These are phyloP conservation scores for Toxicodendron radicans DNA, from an alignment of 345 rosid genomes.

Conservation along the genomic window DNA sequence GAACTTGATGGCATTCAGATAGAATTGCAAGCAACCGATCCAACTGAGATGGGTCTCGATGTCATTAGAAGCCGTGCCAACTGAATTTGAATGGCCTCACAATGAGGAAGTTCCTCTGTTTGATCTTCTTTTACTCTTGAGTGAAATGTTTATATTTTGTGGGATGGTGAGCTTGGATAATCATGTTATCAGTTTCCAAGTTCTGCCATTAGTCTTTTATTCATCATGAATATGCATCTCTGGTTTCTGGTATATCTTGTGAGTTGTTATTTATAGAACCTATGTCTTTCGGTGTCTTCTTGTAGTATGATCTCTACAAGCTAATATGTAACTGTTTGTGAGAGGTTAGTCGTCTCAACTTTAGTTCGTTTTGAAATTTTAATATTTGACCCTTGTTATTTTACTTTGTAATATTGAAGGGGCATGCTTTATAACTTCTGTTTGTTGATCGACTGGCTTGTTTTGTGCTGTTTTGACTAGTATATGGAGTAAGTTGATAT, in stretches of 20 bases:
- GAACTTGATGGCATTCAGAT: conserved; percentile 54
- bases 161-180: conserved; percentile 33
- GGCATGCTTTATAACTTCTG: conserved; percentile 17
- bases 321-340: conserved; percentile 40
- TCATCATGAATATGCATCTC: conserved; percentile 21
- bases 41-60: conserved; percentile 57
- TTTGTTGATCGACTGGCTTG: background rate
- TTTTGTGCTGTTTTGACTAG: background rate
- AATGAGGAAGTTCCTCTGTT: conserved; percentile 11
- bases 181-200: conserved; percentile 27
- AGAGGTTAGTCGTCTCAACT: conserved; percentile 31
- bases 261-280: conserved; percentile 38
- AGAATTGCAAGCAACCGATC: conserved; percentile 61
- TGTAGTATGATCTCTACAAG: conserved; percentile 40
- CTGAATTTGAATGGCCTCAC: conserved; percentile 25
- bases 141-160: conserved; percentile 35
- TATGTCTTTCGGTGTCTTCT: conserved; percentile 29
- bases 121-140: conserved; percentile 20
- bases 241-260: conserved; percentile 26
- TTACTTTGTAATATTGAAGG: conserved; percentile 24
- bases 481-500: conserved; percentile 3
- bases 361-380: conserved; percentile 21
- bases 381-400: conserved; percentile 26
- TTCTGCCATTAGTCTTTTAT: conserved; percentile 22
- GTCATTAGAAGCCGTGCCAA: conserved; percentile 54